Percentiles rank a stretch among this genome's conserved stretches.
phyloP scores from a whole-genome alignment of 352 stramenopile genomes.

The Phytophthora tentaculata region DNA sequence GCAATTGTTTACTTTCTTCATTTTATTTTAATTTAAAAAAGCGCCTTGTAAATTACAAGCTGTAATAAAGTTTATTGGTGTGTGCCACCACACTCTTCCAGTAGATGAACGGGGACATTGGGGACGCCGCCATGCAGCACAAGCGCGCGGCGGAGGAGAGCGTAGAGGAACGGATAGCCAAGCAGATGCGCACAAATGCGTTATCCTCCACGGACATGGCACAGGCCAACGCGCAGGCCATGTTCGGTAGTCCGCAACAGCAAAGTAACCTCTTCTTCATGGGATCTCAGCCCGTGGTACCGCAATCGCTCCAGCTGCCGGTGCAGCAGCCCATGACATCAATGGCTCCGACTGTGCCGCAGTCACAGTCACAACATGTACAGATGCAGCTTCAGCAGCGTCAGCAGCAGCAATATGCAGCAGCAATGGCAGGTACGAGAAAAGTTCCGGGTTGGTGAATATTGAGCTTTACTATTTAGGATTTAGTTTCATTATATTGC shows the following conservation, averaged over 20 bases:
- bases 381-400: conserved; percentile 50
- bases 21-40: no score
- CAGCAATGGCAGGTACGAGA: conserved; percentile 34
- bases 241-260: conserved; percentile 30
- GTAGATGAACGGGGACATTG: conserved; percentile 26
- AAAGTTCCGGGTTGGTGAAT: neutral
- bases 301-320: conserved; percentile 27
- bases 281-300: conserved; percentile 42
- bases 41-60: conserved; percentile 3
- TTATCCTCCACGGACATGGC: conserved; percentile 1
- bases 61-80: conserved; percentile 9
- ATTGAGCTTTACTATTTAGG: neutral
- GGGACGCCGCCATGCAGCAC: conserved; percentile 24
- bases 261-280: conserved; percentile 37
- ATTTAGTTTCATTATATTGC: neutral
- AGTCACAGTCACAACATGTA: conserved; percentile 35
- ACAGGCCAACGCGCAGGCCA: conserved; percentile 30
- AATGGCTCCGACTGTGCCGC: conserved; percentile 32
- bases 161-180: conserved; percentile 35
- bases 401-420: conserved; percentile 42
- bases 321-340: conserved; percentile 32
- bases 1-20: neutral
- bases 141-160: conserved; percentile 32
- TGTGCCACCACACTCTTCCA: conserved; percentile 19
- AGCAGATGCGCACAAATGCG: conserved; percentile 44